Evolutionary conservation across 2,329 filamentous ascomycete genomes (phyloP), one percentile per base, ranked within the genome.

Genomic region (Sporothrix curviconia): DNA sequence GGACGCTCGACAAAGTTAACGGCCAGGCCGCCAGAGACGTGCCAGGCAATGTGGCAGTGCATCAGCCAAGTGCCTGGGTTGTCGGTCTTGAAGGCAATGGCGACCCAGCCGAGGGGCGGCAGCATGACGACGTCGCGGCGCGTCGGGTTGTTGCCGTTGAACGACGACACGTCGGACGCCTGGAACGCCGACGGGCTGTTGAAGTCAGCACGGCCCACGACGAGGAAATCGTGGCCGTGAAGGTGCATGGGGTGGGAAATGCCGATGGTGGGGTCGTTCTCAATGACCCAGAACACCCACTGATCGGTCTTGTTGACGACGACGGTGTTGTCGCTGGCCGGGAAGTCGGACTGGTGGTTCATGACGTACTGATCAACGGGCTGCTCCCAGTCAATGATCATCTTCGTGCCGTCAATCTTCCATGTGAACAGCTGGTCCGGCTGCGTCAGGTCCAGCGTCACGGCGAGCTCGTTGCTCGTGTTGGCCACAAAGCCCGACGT

Each of bases 1-100:
- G 62, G 55, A 15, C 61, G 59, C 60, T 66, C 79, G 9, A 81
- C 57, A 61, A 81, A 79, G 65, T 80, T 78, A 43, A 79, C 64
- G 5, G 71, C 76, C 4, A 81, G 70, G 44, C 76, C 77, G 60
- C 72, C 70, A 32, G 66, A 67, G 12, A 76, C 69, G 64, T 81
- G 78, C 76, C 72, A 78, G 19, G 73, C 72, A 62, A 77, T 76
- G 62, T 77, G 74, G 65, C 74, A 76, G 61, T 76, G 74, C 64
- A 76, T 67, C 49, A 74, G 61, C 74, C 74, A 77, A 14, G 70
- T 65, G 42, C 77, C 78, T 0, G 77, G 78, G 60, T 80, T 79
- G 63, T 81, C 72, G 0, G 73, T 68, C 55, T 68, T 63, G 65
- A 77, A 79, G 0, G 72, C 76, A 14, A 80, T 66, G 8, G 74